Conservation (phyloP, 345 rosid species). For the Ceriops decandra region DNA sequence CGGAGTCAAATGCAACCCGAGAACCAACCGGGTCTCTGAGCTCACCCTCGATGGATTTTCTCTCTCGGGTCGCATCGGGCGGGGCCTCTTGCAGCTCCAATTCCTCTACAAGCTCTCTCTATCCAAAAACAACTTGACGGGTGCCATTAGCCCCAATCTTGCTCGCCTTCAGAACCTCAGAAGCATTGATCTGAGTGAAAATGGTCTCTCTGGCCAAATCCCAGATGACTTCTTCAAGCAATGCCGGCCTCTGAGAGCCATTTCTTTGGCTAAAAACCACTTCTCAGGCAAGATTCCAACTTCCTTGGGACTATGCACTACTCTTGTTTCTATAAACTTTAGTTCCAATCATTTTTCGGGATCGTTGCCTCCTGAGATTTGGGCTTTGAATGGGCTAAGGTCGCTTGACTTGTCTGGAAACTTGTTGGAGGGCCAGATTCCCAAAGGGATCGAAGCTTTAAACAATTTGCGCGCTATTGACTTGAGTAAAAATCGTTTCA, state of each 20-base stretch:
- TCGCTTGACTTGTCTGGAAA: conserved; percentile 74
- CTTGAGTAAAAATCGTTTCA: conserved; percentile 54
- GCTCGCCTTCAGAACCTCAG: conserved; percentile 44
- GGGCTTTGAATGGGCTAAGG: conserved; percentile 69
- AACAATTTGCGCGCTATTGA: conserved; percentile 59
- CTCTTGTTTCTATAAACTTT: conserved; percentile 61
- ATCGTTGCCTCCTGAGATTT: conserved; percentile 55
- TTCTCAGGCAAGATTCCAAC: conserved; percentile 72
- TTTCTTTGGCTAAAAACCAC: conserved; percentile 68
- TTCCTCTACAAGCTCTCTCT: conserved; percentile 30
- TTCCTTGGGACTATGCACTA: conserved; percentile 64
- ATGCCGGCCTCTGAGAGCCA: conserved; percentile 67
- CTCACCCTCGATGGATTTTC: conserved; percentile 27
- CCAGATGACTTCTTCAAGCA: conserved; percentile 67
- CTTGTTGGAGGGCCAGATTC: conserved; percentile 65
- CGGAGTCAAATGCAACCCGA: conserved; percentile 28
- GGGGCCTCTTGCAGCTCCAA: conserved; percentile 26
- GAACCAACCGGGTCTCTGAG: conserved; percentile 31
- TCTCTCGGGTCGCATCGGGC: conserved; percentile 30
- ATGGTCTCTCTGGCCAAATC: conserved; percentile 58
- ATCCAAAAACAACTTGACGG: conserved; percentile 64
- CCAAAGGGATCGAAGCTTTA: conserved; percentile 49
- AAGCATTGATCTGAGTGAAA: conserved; percentile 55
- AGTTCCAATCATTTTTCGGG: conserved; percentile 75
- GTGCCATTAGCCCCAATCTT: conserved; percentile 53